These are phyloP conservation scores for Ceratocystis albifundus DNA, from an alignment of 2,329 filamentous ascomycete species.

Conservation along the genomic window DNA sequence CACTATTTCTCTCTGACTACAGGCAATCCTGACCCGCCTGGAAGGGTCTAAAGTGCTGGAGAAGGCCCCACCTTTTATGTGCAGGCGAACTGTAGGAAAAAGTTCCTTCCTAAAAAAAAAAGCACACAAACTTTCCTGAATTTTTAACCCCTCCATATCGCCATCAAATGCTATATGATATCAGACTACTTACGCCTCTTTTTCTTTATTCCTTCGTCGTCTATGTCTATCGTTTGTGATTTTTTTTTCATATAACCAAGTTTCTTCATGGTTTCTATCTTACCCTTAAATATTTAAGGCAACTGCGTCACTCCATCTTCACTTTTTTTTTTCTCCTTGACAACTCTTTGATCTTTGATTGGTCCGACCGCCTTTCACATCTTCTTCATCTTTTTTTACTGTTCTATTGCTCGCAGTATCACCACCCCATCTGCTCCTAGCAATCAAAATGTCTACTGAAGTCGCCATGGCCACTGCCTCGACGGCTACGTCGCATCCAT, in stretches of 20 bases:
- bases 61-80: neutral
- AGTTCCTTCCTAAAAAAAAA: constrained; percentile 9
- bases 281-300: neutral
- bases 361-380: neutral
- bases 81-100: constrained; percentile 7
- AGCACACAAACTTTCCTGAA: constrained; percentile 21
- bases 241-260: too few species aligned
- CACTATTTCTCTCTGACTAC: constrained; percentile 3
- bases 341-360: constrained; percentile 9
- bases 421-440: neutral
- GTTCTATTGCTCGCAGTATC: neutral
- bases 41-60: neutral
- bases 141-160: constrained; percentile 22
- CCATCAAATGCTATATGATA: constrained; percentile 10
- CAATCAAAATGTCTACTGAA: constrained; percentile 17
- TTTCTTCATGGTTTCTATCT: neutral
- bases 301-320: neutral
- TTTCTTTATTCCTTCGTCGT: neutral
- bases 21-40: neutral
- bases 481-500: constrained; percentile 57
- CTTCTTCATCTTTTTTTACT: neutral
- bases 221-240: too few species aligned
- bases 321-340: neutral
- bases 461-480: constrained; percentile 25
- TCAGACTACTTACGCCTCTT: constrained; percentile 9